These are phyloP conservation scores for Cyberlindnera suaveolens DNA, from an alignment of 805 yeast species.

Conservation along the genomic window DNA sequence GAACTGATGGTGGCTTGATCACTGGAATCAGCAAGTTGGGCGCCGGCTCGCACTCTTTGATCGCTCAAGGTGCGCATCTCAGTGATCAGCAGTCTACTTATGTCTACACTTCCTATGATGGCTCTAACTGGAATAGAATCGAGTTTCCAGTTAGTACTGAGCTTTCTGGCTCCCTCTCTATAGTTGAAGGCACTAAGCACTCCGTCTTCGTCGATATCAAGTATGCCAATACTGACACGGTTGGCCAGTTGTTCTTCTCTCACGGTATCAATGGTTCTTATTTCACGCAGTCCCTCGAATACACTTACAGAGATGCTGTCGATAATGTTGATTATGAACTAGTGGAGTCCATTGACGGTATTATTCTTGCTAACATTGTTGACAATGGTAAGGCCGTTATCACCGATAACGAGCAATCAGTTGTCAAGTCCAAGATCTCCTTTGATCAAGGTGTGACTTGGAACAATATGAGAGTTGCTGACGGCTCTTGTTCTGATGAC, in stretches of 20 bases:
- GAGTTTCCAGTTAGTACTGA: constrained; percentile 25
- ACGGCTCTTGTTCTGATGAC: constrained; percentile 18
- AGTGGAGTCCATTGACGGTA: constrained; percentile 51
- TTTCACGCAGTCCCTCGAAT: constrained; percentile 38
- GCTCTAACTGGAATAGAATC: constrained; percentile 28
- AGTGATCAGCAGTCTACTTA: constrained; percentile 14
- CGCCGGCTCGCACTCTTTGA: constrained; percentile 27
- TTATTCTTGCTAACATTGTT: constrained; percentile 44
- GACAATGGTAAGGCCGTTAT: constrained; percentile 16
- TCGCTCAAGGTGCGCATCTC: constrained; percentile 29
- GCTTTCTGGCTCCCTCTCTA: constrained; percentile 21
- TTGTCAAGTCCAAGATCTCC: constrained; percentile 28
- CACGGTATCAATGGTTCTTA: constrained; percentile 47
- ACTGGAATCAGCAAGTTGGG: constrained; percentile 30
- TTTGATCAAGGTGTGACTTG: constrained; percentile 33
- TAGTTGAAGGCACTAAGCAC: constrained; percentile 32
- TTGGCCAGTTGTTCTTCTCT: constrained; percentile 28
- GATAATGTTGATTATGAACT: constrained; percentile 32
- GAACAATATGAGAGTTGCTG: constrained; percentile 23
- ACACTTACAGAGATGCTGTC: constrained; percentile 28
- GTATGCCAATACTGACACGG: constrained; percentile 10
- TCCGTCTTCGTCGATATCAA: constrained; percentile 36
- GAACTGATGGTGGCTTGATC: constrained; percentile 28
- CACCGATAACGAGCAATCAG: constrained; percentile 3
- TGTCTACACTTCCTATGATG: constrained; percentile 30